Evolutionary conservation across 441 rosid genomes (phyloP).

Genomic region (Corymbia citriodora): DNA sequence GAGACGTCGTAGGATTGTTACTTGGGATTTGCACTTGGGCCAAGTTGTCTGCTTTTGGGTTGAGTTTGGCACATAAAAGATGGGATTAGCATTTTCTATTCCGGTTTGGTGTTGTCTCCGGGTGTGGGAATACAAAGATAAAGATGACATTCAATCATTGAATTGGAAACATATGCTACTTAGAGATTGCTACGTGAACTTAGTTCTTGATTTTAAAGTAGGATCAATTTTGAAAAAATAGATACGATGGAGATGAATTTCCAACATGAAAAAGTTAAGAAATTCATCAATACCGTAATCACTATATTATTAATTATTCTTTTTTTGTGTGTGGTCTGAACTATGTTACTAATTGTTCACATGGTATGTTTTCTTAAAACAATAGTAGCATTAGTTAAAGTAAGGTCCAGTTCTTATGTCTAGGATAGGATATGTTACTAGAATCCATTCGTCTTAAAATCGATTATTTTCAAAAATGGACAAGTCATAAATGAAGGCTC

Average conservation of each 20-base stretch:
- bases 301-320: no score
- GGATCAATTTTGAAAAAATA: accelerated
- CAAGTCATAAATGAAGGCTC: neutral
- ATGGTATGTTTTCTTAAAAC: neutral
- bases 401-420: no score
- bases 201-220: neutral
- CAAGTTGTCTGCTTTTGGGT: neutral
- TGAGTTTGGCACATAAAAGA: neutral
- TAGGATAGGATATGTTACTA: no score
- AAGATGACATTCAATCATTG: neutral
- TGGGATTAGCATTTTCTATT: neutral
- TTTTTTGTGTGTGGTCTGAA: no score
- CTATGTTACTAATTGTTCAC: neutral
- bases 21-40: neutral
- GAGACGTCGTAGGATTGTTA: neutral
- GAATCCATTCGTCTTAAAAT: no score
- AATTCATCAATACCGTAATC: neutral
- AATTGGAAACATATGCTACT: accelerated
- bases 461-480: no score
- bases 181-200: neutral
- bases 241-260: accelerated
- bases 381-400: neutral
- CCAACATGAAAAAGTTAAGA: neutral
- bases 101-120: neutral
- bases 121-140: accelerated